phyloP scores from a whole-genome alignment of 2,329 filamentous ascomycete genomes.

The Ascochyta clinopodiicola region DNA sequence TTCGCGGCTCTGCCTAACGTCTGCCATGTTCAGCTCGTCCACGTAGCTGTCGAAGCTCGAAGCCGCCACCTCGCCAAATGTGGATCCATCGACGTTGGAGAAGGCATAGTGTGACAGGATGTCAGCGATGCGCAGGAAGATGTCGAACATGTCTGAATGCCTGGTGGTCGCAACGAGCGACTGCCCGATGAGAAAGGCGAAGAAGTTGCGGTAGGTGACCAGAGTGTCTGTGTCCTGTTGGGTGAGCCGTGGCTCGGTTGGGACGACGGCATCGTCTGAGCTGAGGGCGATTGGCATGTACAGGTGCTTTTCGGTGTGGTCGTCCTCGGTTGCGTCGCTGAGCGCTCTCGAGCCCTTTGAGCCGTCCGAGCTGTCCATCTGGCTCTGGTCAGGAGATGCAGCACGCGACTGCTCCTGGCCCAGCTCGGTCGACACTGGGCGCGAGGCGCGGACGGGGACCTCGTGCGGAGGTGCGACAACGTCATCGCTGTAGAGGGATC shows the following conservation, averaged over 20 bases:
- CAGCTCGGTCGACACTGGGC: conserved; percentile 28
- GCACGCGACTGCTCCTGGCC: conserved; percentile 40
- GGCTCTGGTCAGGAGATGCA: conserved; percentile 41
- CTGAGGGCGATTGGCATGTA: conserved; percentile 65
- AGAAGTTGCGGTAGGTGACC: conserved; percentile 67
- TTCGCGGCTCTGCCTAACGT: conserved; percentile 81
- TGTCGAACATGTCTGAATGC: conserved; percentile 62
- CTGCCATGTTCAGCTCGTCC: conserved; percentile 76
- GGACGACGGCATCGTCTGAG: conserved; percentile 53
- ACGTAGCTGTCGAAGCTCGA: conserved; percentile 77
- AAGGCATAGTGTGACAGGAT: conserved; percentile 65
- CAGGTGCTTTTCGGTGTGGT: conserved; percentile 59
- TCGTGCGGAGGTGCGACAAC: conserved; percentile 24
- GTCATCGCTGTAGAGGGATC: conserved; percentile 55
- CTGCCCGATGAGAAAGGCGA: conserved; percentile 68
- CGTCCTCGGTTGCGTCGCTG: conserved; percentile 57
- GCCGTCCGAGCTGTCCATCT: conserved; percentile 50
- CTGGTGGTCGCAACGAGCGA: conserved; percentile 65
- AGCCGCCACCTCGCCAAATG: conserved; percentile 67
- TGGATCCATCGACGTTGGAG: conserved; percentile 67
- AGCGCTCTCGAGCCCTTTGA: conserved; percentile 58
- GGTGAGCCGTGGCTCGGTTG: conserved; percentile 42
- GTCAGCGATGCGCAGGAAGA: conserved; percentile 67
- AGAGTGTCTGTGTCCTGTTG: conserved; percentile 63
- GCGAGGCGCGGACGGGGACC: conserved; percentile 29